phyloP scores from a whole-genome alignment of 331 rosid species.

The Quercus lobata region DNA sequence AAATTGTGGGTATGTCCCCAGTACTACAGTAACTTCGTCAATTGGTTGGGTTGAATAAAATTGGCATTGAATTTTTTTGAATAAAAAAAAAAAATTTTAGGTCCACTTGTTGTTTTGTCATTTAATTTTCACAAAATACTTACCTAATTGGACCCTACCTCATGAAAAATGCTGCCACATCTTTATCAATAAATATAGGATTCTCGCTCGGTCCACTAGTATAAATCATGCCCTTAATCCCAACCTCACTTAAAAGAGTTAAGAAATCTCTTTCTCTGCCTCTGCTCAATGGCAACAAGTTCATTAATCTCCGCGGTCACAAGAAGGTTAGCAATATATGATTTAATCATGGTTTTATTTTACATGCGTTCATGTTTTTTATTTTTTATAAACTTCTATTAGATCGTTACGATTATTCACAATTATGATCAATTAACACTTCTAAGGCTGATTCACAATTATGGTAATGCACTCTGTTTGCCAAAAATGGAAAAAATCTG shows the following conservation, averaged over 20 bases:
- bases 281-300: neutral
- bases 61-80: neutral
- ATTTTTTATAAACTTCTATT: no score
- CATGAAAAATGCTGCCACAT: neutral
- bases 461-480: no score
- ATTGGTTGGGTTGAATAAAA: no score
- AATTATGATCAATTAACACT: neutral
- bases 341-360: neutral
- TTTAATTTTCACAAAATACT: neutral
- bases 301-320: neutral
- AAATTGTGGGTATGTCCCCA: no score
- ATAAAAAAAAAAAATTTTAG: neutral
- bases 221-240: neutral
- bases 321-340: slow-evolving; percentile 8
- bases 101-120: no score
- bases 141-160: neutral
- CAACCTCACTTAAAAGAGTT: neutral
- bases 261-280: neutral
- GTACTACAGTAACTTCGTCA: no score
- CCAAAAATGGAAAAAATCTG: no score
- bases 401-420: neutral
- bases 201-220: neutral
- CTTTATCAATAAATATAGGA: neutral
- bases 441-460: neutral
- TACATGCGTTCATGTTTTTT: neutral